Conservation (phyloP, 2,329 filamentous ascomycete species). For the Claviceps sorghi region DNA sequence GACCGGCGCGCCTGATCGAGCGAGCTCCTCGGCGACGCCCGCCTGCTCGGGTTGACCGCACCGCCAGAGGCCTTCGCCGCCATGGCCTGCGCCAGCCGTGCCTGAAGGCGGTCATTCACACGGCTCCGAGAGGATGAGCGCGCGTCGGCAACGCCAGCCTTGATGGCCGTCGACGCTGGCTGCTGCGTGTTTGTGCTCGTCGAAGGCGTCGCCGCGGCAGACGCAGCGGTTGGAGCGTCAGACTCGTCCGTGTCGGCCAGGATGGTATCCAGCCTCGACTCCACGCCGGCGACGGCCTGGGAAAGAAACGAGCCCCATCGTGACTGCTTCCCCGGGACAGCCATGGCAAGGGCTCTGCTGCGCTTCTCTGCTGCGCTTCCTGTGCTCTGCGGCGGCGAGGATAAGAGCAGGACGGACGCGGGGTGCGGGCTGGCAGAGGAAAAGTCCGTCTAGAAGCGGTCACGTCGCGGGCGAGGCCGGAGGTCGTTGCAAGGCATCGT, state of each 20-base stretch:
- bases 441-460: not conserved
- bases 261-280: conserved; percentile 84
- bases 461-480: not conserved
- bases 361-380: too few species aligned
- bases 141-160: conserved; percentile 28
- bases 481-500: not conserved
- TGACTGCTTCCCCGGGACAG: conserved; percentile 32
- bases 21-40: conserved; percentile 21
- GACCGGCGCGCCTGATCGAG: conserved; percentile 18
- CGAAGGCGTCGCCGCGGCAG: not conserved
- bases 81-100: conserved; percentile 76
- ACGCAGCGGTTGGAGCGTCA: conserved; percentile 14
- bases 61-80: conserved; percentile 44
- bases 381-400: not conserved
- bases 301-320: conserved; percentile 71
- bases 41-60: conserved; percentile 29
- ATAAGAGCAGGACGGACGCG: not conserved
- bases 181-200: not conserved
- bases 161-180: conserved; percentile 16
- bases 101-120: conserved; percentile 72
- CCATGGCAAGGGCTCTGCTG: conserved; percentile 22
- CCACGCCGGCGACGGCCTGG: conserved; percentile 83
- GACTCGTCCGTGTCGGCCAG: conserved; percentile 59
- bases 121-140: conserved; percentile 49
- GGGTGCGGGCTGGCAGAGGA: not conserved